Conservation (phyloP, 2,329 filamentous ascomycete species). For the Fusarium veterinarium region DNA sequence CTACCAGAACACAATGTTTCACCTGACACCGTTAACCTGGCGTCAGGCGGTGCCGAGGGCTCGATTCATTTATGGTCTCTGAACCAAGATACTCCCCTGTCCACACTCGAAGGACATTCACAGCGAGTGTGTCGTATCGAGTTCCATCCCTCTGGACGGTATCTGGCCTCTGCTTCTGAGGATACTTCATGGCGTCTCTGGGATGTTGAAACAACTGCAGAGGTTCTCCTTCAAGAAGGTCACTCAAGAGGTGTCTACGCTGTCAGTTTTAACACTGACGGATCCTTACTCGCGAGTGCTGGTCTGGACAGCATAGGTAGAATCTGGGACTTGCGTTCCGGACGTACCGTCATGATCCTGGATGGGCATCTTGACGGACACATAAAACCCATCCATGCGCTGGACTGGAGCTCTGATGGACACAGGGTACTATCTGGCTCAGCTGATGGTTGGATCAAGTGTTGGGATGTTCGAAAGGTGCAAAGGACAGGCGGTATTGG, state of each 20-base stretch:
- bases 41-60: constrained; percentile 89
- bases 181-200: constrained; percentile 97
- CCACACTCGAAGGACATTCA: constrained; percentile 84
- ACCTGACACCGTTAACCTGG: constrained; percentile 81
- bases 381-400: constrained; percentile 90
- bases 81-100: constrained; percentile 83
- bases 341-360: constrained; percentile 93
- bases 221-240: constrained; percentile 90
- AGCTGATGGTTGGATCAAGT: constrained; percentile 95
- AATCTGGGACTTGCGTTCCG: constrained; percentile 94
- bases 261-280: constrained; percentile 89
- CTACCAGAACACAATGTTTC: constrained; percentile 77
- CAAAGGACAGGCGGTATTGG: constrained; percentile 85
- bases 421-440: constrained; percentile 93
- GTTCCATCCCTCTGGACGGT: constrained; percentile 91
- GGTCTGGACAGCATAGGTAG: constrained; percentile 94
- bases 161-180: constrained; percentile 91
- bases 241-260: constrained; percentile 94
- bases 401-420: constrained; percentile 93
- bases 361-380: constrained; percentile 84
- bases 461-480: constrained; percentile 96
- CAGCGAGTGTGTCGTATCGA: constrained; percentile 92
- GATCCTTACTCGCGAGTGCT: constrained; percentile 89
- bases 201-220: constrained; percentile 88
- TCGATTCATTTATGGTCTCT: constrained; percentile 92